Percentiles rank a stretch among this genome's conserved stretches.
Evolutionary conservation across 1,139 yeast genomes (phyloP).

Genomic region (Scheffersomyces segobiensis): DNA sequence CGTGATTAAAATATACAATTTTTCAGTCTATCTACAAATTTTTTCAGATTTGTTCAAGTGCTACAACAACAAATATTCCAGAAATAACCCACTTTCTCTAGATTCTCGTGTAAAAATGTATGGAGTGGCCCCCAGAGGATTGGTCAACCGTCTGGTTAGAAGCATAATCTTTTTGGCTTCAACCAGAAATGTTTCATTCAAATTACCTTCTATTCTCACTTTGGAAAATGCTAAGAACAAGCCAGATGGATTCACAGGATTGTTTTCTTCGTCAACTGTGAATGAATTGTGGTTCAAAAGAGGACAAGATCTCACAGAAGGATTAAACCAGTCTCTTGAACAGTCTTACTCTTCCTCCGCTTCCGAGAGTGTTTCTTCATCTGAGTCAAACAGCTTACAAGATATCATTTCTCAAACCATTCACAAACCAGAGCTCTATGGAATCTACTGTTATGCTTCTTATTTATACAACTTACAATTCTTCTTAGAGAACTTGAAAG

Average conservation of each 20-base stretch:
- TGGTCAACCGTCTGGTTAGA: slow-evolving; percentile 1
- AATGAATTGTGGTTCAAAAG: slow-evolving; percentile 62
- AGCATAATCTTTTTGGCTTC: slow-evolving; percentile 1
- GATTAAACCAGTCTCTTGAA: slow-evolving; percentile 43
- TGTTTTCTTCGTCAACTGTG: slow-evolving; percentile 53
- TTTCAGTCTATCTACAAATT: neutral
- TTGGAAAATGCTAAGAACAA: slow-evolving; percentile 33
- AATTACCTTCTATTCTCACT: slow-evolving; percentile 30
- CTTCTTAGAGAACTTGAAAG: slow-evolving; percentile 54
- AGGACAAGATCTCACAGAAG: slow-evolving; percentile 46
- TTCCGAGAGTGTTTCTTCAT: neutral
- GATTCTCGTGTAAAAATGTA: slow-evolving; percentile 6
- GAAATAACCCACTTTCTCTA: neutral
- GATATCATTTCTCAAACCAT: slow-evolving; percentile 43
- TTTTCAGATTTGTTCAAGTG: neutral
- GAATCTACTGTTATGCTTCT: slow-evolving; percentile 58
- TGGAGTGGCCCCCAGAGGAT: slow-evolving; percentile 11
- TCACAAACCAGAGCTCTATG: slow-evolving; percentile 47
- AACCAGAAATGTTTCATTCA: slow-evolving; percentile 24
- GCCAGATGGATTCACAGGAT: slow-evolving; percentile 50
- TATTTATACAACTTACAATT: slow-evolving; percentile 60
- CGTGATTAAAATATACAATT: neutral
- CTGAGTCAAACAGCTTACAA: slow-evolving; percentile 21
- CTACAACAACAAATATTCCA: neutral
- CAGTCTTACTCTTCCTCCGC: slow-evolving; percentile 17